Evolutionary conservation across 2,329 filamentous ascomycete genomes (phyloP), one percentile per base, ranked within the genome.

Genomic region (Pseudogymnoascus sp.): DNA sequence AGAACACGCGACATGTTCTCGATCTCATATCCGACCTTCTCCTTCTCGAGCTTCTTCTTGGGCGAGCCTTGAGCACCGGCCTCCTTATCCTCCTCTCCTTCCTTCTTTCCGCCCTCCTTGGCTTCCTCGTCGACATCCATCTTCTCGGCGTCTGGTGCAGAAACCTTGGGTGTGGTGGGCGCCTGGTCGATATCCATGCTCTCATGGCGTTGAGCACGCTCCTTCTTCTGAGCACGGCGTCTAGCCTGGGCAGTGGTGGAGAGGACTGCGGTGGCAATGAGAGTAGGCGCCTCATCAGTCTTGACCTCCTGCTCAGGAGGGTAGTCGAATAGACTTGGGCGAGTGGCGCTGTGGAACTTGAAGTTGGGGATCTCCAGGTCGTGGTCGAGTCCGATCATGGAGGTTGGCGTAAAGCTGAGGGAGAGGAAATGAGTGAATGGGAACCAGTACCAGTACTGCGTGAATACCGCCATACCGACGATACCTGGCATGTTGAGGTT

Each of bases 391-490:
- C 90, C 93, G 71, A 98, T 97, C 73, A 99, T 90, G 1, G 95
- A 90, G 1, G 96, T 99, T 1, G 95, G 95, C n/a, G 91, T 92
- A 78, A 99, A 98, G 72, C 92, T 93, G 67, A 99, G 83, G 0
- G 93, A 96, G 65, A 99, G 77, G 85, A 99, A 99, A 78, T 99
- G 95, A 31, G 95, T 96, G 72, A 98, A 89, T 66, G 95, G 95
- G 85, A 99, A 99, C 95, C 95, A 99, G 81, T 99, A 99, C 95
- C 95, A 99, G 81, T 99, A 99, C 76, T 99, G 95, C 7, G 93
- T 96, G 79, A 99, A 99, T 63, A 99, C 90, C 28, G 92, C 93
- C 87, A 96, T 96, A 70, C 95, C 96, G 16, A 99, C 93, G 69
- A 99, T 96, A 67, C 92, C 96, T 16, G 93, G 87, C 93, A 99